Conservation (phyloP, 2,329 filamentous ascomycete species). For the Cordyceps cateniannulata region DNA sequence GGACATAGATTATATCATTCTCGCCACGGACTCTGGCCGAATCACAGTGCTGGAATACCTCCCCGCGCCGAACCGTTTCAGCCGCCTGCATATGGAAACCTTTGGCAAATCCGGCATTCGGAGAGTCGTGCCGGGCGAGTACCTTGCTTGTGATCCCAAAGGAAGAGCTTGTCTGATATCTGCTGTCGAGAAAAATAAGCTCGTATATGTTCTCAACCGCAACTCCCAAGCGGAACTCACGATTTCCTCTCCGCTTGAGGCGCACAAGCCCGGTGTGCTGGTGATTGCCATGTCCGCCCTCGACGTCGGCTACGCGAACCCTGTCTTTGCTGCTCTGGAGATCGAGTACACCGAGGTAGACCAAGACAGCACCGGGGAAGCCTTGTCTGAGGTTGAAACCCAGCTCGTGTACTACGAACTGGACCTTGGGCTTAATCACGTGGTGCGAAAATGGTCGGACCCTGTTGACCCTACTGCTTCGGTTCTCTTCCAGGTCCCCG, state of each 20-base stretch:
- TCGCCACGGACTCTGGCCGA: slow-evolving; percentile 91
- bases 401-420: slow-evolving; percentile 95
- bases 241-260: slow-evolving; percentile 94
- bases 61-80: slow-evolving; percentile 78
- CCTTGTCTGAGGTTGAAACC: slow-evolving; percentile 77
- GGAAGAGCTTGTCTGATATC: slow-evolving; percentile 92
- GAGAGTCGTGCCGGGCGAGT: slow-evolving; percentile 90
- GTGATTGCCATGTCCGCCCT: slow-evolving; percentile 83
- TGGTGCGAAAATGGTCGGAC: slow-evolving; percentile 94
- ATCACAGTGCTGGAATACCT: slow-evolving; percentile 93
- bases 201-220: slow-evolving; percentile 96
- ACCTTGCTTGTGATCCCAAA: slow-evolving; percentile 91
- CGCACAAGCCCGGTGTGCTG: slow-evolving; percentile 85
- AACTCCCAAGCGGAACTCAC: slow-evolving; percentile 91
- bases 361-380: slow-evolving; percentile 80
- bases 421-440: slow-evolving; percentile 92
- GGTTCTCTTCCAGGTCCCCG: slow-evolving; percentile 90
- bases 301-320: slow-evolving; percentile 95
- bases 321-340: slow-evolving; percentile 91
- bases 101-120: slow-evolving; percentile 96
- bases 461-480: slow-evolving; percentile 84
- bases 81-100: slow-evolving; percentile 87
- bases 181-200: slow-evolving; percentile 96
- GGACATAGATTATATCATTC: slow-evolving; percentile 80
- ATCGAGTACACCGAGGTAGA: slow-evolving; percentile 89